Percentiles rank a stretch among this genome's conserved stretches.
These are phyloP conservation scores for Eutrema yunnanense DNA, from an alignment of 345 rosid species.

Conservation along the genomic window DNA sequence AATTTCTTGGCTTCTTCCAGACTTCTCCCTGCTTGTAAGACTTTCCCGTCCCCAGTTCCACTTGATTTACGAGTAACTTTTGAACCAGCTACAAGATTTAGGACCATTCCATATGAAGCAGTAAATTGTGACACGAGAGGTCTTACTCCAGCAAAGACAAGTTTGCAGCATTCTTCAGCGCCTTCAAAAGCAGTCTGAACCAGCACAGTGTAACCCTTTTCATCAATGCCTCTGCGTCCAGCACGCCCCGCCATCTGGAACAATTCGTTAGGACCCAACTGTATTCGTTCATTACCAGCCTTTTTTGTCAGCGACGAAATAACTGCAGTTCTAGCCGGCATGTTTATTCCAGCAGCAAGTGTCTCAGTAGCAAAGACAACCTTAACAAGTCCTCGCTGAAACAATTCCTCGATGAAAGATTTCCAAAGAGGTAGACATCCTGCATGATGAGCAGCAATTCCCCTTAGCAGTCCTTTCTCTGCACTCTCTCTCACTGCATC, in stretches of 20 bases:
- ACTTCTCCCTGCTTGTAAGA: slow-evolving; percentile 61
- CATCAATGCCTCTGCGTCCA: slow-evolving; percentile 94
- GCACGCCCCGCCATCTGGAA: slow-evolving; percentile 99
- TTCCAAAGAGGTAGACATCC: slow-evolving; percentile 98
- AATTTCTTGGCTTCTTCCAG: slow-evolving; percentile 89
- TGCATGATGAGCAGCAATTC: slow-evolving; percentile 96
- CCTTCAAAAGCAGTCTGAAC: slow-evolving; percentile 85
- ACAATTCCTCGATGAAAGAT: slow-evolving; percentile 84
- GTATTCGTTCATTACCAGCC: slow-evolving; percentile 60
- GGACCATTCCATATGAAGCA: slow-evolving; percentile 98
- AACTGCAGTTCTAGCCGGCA: slow-evolving; percentile 96
- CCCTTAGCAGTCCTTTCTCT: slow-evolving; percentile 71
- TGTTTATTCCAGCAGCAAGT: slow-evolving; percentile 95
- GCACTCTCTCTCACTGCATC: slow-evolving; percentile 92
- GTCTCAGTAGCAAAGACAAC: slow-evolving; percentile 97
- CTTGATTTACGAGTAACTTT: slow-evolving; percentile 56
- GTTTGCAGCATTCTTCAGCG: slow-evolving; percentile 86
- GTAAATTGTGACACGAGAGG: slow-evolving; percentile 95
- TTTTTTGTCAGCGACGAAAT: slow-evolving; percentile 80
- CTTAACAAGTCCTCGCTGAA: slow-evolving; percentile 85
- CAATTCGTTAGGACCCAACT: slow-evolving; percentile 77
- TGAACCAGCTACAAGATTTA: slow-evolving; percentile 81
- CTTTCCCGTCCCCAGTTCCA: slow-evolving; percentile 45
- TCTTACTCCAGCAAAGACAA: slow-evolving; percentile 76
- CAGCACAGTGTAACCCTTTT: slow-evolving; percentile 75